Evolutionary conservation across 108 stramenopile genomes (phyloP).

Genomic region (Skeletonema grethae): DNA sequence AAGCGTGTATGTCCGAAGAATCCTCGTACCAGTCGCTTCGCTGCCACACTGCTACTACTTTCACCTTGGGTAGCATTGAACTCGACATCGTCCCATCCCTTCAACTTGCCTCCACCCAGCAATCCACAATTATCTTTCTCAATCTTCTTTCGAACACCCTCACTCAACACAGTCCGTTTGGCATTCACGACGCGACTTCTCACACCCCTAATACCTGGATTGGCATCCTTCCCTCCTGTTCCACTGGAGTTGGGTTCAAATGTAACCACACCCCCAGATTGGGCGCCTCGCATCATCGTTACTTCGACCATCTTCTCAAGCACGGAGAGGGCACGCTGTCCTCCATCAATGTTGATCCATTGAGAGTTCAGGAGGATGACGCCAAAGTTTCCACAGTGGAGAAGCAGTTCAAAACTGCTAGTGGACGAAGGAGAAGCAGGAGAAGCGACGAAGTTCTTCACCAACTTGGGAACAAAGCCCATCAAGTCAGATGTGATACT

Average conservation of each 20-base stretch:
- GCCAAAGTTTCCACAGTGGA: slow-evolving; percentile 80
- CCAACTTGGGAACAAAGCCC: slow-evolving; percentile 23
- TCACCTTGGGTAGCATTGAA: slow-evolving; percentile 2
- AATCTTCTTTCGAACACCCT: slow-evolving; percentile 49
- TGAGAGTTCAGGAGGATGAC: slow-evolving; percentile 56
- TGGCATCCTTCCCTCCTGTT: background rate
- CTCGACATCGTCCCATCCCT: slow-evolving; percentile 12
- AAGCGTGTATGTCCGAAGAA: slow-evolving; percentile 73
- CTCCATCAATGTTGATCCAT: slow-evolving; percentile 53
- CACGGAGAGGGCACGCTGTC: slow-evolving; percentile 52
- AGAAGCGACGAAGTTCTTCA: background rate
- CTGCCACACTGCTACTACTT: background rate
- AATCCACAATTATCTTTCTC: slow-evolving; percentile 16
- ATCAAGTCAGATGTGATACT: slow-evolving; percentile 63
- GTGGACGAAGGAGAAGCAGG: too few species aligned
- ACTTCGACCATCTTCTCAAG: slow-evolving; percentile 69
- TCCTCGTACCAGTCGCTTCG: slow-evolving; percentile 23
- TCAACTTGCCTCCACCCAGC: background rate
- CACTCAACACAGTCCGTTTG: slow-evolving; percentile 64
- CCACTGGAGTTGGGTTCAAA: slow-evolving; percentile 7
- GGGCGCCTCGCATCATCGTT: slow-evolving; percentile 84
- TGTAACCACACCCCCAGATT: slow-evolving; percentile 71
- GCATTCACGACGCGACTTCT: slow-evolving; percentile 68
- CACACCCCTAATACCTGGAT: slow-evolving; percentile 34
- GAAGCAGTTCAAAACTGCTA: background rate